Evolutionary conservation across 2,329 filamentous ascomycete species (phyloP).

Genomic region (Apiospora arundinis): DNA sequence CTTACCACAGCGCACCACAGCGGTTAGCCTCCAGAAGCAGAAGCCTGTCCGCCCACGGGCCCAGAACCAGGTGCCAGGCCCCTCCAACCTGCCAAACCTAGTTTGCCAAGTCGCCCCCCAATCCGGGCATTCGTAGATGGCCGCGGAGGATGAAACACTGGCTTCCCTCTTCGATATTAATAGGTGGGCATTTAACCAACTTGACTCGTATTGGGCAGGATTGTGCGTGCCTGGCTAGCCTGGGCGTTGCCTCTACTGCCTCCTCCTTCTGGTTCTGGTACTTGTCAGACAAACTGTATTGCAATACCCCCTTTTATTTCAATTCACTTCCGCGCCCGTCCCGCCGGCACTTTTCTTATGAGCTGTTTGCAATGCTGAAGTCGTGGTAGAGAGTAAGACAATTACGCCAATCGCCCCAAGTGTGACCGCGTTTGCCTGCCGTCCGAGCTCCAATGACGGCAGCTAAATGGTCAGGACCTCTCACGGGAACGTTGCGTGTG

Average conservation of each 20-base stretch:
- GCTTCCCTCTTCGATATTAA: constrained; percentile 15
- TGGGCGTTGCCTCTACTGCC: not conserved
- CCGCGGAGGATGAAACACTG: not conserved
- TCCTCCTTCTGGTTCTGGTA: not conserved
- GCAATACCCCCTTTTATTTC: not conserved
- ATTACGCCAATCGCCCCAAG: constrained; percentile 1
- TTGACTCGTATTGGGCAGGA: constrained; percentile 7
- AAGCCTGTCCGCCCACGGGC: not conserved
- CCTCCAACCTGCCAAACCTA: too few species aligned
- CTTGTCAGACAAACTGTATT: not conserved
- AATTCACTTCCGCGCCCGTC: not conserved
- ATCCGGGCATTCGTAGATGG: constrained; percentile 9
- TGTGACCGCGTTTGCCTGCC: not conserved
- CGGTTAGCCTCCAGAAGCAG: not conserved
- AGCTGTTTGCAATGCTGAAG: not conserved
- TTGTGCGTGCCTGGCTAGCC: not conserved
- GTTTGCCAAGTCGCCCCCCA: not conserved
- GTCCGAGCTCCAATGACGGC: not conserved
- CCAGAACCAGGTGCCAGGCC: not conserved
- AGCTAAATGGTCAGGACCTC: constrained; percentile 16
- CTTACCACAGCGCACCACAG: too few species aligned
- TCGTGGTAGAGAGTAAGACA: not conserved
- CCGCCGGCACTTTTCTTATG: not conserved
- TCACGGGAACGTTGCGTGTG: constrained; percentile 6
- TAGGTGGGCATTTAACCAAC: not conserved